Percentiles rank a stretch among this genome's conserved stretches.
Evolutionary conservation across 2,329 filamentous ascomycete species (phyloP).

Genomic region (Verticillium albo-atrum): DNA sequence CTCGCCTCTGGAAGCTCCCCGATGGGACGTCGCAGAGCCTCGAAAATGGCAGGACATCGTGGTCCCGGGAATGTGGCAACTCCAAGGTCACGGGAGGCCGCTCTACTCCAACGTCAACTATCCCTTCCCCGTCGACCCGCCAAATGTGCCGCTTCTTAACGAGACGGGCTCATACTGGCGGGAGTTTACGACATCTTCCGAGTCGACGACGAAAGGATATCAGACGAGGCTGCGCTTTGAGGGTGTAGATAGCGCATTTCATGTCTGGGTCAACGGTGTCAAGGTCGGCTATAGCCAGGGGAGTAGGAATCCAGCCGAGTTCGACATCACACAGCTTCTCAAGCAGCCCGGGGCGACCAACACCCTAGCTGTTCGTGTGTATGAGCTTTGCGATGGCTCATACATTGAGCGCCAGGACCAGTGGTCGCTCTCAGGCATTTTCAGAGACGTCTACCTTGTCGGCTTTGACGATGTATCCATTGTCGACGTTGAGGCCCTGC

Average conservation of each 20-base stretch:
- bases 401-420: slow-evolving; percentile 70
- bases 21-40: slow-evolving; percentile 6
- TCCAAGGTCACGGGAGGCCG: slow-evolving; percentile 59
- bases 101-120: slow-evolving; percentile 68
- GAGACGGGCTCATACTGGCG: slow-evolving; percentile 60
- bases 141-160: slow-evolving; percentile 57
- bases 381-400: slow-evolving; percentile 67
- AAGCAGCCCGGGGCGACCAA: slow-evolving; percentile 39
- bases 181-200: slow-evolving; percentile 44
- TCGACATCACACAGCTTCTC: slow-evolving; percentile 58
- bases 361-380: slow-evolving; percentile 60
- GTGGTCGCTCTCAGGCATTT: slow-evolving; percentile 65
- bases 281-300: slow-evolving; percentile 70
- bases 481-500: slow-evolving; percentile 52
- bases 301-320: slow-evolving; percentile 68
- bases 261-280: slow-evolving; percentile 64
- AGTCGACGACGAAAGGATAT: slow-evolving; percentile 31
- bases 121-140: slow-evolving; percentile 63
- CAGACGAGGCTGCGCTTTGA: slow-evolving; percentile 68
- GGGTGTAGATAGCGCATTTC: slow-evolving; percentile 68
- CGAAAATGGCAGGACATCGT: slow-evolving; percentile 31
- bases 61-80: slow-evolving; percentile 65
- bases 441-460: slow-evolving; percentile 62
- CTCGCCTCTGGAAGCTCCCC: slow-evolving; percentile 22
- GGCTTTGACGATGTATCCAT: slow-evolving; percentile 50